phyloP scores from a whole-genome alignment of 768 basidiomycete species.

The Psilocybe tampanensis region DNA sequence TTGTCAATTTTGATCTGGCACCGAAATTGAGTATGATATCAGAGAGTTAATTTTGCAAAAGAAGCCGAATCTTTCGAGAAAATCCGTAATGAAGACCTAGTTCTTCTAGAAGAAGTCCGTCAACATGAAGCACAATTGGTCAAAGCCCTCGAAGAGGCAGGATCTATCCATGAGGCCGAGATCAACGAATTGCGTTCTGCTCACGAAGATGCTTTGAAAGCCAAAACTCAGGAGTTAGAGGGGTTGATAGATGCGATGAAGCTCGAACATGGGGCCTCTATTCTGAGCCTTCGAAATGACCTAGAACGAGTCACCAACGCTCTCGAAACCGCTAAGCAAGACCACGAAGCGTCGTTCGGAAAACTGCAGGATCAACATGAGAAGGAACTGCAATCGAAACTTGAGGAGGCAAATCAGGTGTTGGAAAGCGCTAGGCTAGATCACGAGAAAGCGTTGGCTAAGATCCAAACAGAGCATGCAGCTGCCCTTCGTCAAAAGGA shows the following conservation, averaged over 20 bases:
- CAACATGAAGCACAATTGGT: slow-evolving; percentile 59
- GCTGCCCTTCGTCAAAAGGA: slow-evolving; percentile 62
- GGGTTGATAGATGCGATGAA: slow-evolving; percentile 49
- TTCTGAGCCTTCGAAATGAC: slow-evolving; percentile 43
- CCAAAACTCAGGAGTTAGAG: slow-evolving; percentile 45
- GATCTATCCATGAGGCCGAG: slow-evolving; percentile 49
- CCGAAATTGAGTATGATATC: slow-evolving; percentile 1
- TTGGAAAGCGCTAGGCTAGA: slow-evolving; percentile 52
- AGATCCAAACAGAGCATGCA: slow-evolving; percentile 54
- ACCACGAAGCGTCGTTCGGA: slow-evolving; percentile 64
- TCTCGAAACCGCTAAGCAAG: slow-evolving; percentile 51
- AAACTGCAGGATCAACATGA: slow-evolving; percentile 57
- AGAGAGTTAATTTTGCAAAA: slow-evolving; percentile 87
- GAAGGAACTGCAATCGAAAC: slow-evolving; percentile 51
- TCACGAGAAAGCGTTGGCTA: slow-evolving; percentile 54
- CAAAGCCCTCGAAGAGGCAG: slow-evolving; percentile 49
- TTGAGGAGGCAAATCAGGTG: slow-evolving; percentile 54
- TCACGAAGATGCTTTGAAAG: slow-evolving; percentile 44
- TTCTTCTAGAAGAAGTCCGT: slow-evolving; percentile 55
- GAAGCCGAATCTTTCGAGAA: slow-evolving; percentile 77
- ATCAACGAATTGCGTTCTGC: slow-evolving; percentile 52
- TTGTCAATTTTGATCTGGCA: neutral
- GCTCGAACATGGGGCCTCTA: slow-evolving; percentile 20
- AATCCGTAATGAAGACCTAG: slow-evolving; percentile 57
- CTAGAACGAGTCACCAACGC: slow-evolving; percentile 42